Conservation (phyloP, 768 basidiomycete genomes). For the Lentinula lateritia region DNA sequence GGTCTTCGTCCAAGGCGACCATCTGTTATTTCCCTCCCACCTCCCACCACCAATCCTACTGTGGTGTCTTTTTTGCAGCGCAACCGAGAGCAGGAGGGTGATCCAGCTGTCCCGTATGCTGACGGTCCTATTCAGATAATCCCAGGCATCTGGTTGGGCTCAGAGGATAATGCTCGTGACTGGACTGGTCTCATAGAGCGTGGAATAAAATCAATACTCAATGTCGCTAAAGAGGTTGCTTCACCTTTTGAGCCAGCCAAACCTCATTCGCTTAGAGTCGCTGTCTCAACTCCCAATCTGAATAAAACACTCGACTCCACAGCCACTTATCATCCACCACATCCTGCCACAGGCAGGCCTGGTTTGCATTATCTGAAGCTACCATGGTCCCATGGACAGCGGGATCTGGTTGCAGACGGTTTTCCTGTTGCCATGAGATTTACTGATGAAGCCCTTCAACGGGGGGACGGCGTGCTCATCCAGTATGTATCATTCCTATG, state of each 20-base stretch:
- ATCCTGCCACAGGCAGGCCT: constrained; percentile 65
- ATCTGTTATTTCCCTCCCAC: constrained; percentile 67
- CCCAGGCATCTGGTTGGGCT: constrained; percentile 85
- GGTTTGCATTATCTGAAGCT: constrained; percentile 86
- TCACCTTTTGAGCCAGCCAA: constrained; percentile 55
- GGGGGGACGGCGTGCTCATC: constrained; percentile 76
- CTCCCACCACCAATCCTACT: constrained; percentile 37
- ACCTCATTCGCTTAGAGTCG: constrained; percentile 48
- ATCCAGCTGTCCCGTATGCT: constrained; percentile 63
- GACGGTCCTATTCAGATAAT: constrained; percentile 82
- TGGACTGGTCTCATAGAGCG: constrained; percentile 65
- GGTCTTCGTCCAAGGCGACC: constrained; percentile 50
- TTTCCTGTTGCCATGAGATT: constrained; percentile 80
- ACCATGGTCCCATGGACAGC: constrained; percentile 91
- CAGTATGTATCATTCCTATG: constrained; percentile 54
- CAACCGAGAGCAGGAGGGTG: constrained; percentile 60
- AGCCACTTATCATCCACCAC: constrained; percentile 61
- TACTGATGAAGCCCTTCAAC: constrained; percentile 67
- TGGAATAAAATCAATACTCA: constrained; percentile 77
- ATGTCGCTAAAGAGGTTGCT: constrained; percentile 88
- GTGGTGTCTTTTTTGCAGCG: constrained; percentile 51
- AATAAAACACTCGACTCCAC: constrained; percentile 27
- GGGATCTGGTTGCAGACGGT: constrained; percentile 74
- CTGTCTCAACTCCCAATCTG: constrained; percentile 67
- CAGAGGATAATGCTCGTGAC: constrained; percentile 87